A percentile compares a stretch with the other conserved stretches of the same genome.
Conservation (phyloP, 1,284 basidiomycete genomes). For the Puccinia brachypodii region DNA sequence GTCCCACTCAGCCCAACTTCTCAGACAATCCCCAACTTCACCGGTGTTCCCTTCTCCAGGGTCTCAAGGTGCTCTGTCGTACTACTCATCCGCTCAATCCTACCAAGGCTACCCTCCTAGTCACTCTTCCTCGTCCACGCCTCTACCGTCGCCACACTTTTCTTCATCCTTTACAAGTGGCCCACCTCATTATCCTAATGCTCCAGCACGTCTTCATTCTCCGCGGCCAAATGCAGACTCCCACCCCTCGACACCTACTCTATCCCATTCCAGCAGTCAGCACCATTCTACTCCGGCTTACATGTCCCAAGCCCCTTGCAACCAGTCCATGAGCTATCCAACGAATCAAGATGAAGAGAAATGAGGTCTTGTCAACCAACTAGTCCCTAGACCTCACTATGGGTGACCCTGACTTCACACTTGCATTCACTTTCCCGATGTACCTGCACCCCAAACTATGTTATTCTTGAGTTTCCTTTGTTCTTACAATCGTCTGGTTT, state of each 20-base stretch:
- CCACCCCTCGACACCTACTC: constrained; percentile 19
- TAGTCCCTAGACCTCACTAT: no score
- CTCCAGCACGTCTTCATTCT: constrained; percentile 21
- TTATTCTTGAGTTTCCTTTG: no score
- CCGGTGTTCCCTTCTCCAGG: constrained; percentile 1
- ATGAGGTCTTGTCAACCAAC: background rate
- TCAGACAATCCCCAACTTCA: constrained; percentile 10
- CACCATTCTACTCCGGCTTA: constrained; percentile 10
- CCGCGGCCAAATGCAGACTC: constrained; percentile 22
- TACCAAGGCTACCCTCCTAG: constrained; percentile 4
- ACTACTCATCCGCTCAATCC: constrained; percentile 14
- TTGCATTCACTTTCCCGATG: no score
- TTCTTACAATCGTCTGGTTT: no score
- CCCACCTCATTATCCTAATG: background rate
- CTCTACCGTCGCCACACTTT: constrained; percentile 15
- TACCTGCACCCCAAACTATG: no score
- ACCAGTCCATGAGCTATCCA: constrained; percentile 12
- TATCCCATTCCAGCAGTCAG: constrained; percentile 16
- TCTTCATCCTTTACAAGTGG: constrained; percentile 4
- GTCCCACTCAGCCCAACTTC: background rate
- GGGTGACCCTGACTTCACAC: no score
- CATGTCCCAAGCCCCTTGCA: constrained; percentile 4
- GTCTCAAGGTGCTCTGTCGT: background rate
- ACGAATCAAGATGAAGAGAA: background rate
- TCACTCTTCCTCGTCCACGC: constrained; percentile 17